Evolutionary conservation across 441 rosid species (phyloP).

Genomic region (Oxalis stricta): DNA sequence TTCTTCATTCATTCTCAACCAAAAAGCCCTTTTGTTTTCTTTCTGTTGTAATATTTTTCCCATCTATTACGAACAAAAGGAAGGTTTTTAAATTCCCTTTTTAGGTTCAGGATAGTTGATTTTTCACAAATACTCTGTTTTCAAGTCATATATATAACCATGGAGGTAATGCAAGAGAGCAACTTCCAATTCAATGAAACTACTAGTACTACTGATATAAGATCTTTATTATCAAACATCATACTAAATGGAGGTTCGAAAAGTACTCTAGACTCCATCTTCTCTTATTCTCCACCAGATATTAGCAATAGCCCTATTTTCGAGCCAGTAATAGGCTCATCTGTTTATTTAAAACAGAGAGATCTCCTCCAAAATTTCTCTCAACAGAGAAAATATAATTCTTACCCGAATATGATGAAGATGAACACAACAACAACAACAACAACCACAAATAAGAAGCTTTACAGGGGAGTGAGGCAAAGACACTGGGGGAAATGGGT

Average conservation of each 20-base stretch:
- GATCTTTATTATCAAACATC: conserved; percentile 53
- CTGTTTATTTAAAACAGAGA: conserved; percentile 72
- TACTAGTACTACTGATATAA: conserved; percentile 17
- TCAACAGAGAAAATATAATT: conserved; percentile 21
- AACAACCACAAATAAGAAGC: conserved; percentile 52
- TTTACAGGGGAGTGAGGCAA: conserved; percentile 84
- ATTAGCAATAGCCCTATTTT: conserved; percentile 7
- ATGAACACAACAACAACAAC: conserved; percentile 11
- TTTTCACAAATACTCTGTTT: not conserved
- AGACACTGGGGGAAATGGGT: conserved; percentile 87
- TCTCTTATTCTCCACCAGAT: conserved; percentile 35
- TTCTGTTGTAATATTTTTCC: too few species aligned
- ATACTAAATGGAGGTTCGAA: conserved; percentile 61
- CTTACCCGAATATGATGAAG: conserved; percentile 14
- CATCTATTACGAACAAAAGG: too few species aligned
- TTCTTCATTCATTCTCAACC: too few species aligned
- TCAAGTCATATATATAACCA: conserved; percentile 2
- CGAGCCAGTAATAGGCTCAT: conserved; percentile 58
- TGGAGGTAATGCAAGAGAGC: conserved; percentile 30
- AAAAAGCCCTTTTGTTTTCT: too few species aligned
- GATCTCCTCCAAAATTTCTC: conserved; percentile 54
- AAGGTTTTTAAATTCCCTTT: not conserved
- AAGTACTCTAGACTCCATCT: conserved; percentile 70
- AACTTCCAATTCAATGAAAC: conserved; percentile 8
- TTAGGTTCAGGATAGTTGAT: not conserved